Conservation (phyloP, 768 basidiomycete genomes). For the Lactifluus rugatus region DNA sequence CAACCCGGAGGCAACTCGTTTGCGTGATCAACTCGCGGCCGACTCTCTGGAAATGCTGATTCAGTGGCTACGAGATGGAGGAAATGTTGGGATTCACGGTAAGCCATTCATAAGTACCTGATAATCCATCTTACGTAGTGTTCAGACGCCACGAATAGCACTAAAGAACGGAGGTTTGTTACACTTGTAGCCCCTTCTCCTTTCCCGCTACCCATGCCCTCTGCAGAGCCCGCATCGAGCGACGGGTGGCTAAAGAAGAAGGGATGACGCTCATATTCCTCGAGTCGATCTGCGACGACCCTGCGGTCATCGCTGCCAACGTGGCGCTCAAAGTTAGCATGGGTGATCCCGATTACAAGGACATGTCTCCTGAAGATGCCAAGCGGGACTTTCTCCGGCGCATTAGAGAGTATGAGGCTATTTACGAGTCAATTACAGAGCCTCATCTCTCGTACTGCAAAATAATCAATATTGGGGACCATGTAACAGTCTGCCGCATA, state of each 20-base stretch:
- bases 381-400: conserved; percentile 84
- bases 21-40: conserved; percentile 74
- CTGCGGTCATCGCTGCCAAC: conserved; percentile 88
- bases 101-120: conserved; percentile 13
- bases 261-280: conserved; percentile 87
- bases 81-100: conserved; percentile 98
- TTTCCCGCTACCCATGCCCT: not conserved
- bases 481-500: conserved; percentile 78
- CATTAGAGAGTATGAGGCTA: conserved; percentile 87
- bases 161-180: conserved; percentile 55
- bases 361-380: conserved; percentile 75
- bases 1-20: conserved; percentile 65
- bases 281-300: conserved; percentile 92
- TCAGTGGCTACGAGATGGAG: conserved; percentile 87
- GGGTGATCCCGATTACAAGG: conserved; percentile 97
- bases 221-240: conserved; percentile 68
- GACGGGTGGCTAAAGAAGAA: conserved; percentile 77
- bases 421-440: conserved; percentile 93
- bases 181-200: not conserved
- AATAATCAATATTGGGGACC: conserved; percentile 88
- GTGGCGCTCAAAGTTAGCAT: conserved; percentile 92
- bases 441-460: conserved; percentile 82
- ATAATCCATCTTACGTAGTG: not conserved
- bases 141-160: conserved; percentile 94
- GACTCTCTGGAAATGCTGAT: conserved; percentile 95